A percentile compares a stretch with the other conserved stretches of the same genome.
These are phyloP conservation scores for Climacium dendroides DNA, from an alignment of 225 moss, liverwort and hornwort genomes.

Conservation along the genomic window DNA sequence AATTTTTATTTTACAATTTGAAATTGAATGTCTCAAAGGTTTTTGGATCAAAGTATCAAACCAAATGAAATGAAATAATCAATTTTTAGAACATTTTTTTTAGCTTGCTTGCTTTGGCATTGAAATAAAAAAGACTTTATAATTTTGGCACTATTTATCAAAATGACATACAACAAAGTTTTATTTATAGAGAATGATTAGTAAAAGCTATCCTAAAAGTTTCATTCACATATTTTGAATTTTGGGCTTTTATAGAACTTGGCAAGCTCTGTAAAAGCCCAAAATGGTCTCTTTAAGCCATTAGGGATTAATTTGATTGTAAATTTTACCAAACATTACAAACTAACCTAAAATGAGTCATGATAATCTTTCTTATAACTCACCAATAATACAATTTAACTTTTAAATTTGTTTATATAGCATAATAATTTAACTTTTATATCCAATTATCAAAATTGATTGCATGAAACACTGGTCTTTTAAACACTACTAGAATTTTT, in stretches of 20 bases:
- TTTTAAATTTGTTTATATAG: background rate
- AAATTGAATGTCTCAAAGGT: background rate
- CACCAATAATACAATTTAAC: background rate
- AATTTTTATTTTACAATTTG: background rate
- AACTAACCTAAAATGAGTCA: rapidly evolving
- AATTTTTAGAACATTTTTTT: background rate
- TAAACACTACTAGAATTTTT: too few species aligned
- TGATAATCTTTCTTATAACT: background rate
- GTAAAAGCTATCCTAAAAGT: background rate
- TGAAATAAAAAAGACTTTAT: background rate
- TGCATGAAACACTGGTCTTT: too few species aligned
- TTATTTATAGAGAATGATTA: background rate
- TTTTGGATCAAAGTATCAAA: background rate
- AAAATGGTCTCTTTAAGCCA: rapidly evolving
- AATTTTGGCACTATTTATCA: background rate
- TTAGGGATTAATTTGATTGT: background rate
- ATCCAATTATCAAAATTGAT: too few species aligned
- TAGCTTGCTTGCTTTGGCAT: background rate
- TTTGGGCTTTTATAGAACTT: too few species aligned
- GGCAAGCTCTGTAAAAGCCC: rapidly evolving
- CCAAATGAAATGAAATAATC: background rate
- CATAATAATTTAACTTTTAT: rapidly evolving
- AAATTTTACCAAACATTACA: background rate
- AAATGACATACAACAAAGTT: background rate
- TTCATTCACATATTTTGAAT: too few species aligned